These are phyloP conservation scores for Daphne laureola DNA, from an alignment of 441 rosid species.

Conservation along the genomic window DNA sequence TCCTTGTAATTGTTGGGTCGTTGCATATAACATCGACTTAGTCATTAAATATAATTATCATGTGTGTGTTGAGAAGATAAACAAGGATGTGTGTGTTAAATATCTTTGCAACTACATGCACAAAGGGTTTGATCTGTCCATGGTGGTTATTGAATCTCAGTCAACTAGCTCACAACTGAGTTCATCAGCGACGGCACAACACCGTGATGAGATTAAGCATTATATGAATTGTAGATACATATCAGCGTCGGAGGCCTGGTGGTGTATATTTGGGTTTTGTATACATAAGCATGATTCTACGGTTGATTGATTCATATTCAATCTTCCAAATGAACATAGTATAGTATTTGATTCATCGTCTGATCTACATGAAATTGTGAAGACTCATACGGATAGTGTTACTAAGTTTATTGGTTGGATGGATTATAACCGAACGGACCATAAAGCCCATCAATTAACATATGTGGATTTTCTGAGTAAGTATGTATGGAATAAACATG, in stretches of 20 bases:
- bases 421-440: not conserved
- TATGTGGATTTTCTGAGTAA: not conserved
- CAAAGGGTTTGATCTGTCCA: not conserved
- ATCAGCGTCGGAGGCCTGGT: not conserved
- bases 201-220: no score
- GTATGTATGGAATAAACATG: no score
- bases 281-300: no score
- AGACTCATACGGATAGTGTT: not conserved
- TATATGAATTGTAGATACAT: no score
- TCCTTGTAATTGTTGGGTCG: not conserved
- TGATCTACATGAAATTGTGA: no score
- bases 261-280: not conserved
- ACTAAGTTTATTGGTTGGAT: not conserved
- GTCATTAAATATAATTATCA: not conserved
- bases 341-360: no score
- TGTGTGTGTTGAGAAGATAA: no score
- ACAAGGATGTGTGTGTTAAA: no score
- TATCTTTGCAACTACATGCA: not conserved
- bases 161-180: no score
- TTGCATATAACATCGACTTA: not conserved
- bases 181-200: no score
- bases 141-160: no score
- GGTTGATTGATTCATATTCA: no score
- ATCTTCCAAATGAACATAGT: not conserved
- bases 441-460: not conserved